Evolutionary conservation across 73 alveolate genomes (phyloP), one percentile per base, ranked within the genome.

Genomic region (Blepharisma stoltei): DNA sequence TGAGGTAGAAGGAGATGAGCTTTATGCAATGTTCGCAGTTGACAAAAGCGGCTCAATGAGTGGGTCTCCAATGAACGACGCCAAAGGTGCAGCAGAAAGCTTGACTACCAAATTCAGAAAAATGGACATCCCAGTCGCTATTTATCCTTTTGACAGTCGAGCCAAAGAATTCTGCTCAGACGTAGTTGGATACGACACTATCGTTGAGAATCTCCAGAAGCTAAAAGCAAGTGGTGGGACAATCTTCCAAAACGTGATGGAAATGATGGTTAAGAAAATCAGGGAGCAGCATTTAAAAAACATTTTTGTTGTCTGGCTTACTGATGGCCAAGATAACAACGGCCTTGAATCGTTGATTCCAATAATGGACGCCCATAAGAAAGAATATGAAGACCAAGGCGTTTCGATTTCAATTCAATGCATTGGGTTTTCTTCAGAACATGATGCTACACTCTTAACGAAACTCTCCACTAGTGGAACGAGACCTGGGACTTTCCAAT

Each of bases 31-130:
- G 73, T 60, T 60, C 46, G 73, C 73, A 14, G 46, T 60, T 20
- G 73, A 60, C 73, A 60, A 60, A 60, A 60, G 73, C 5, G 73
- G 73, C 73, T 60, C 73, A 8, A 60, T 60, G 73, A 14, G 46
- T 18, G 73, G 73, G 14, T n/a, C 46, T 25, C 73, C 73, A 25
- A 60, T 60, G 73, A 60, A 60, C 23, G 73, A 60, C 23, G 73
- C 73, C 18, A 60, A 60, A 60, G 73, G 73, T 18, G 73, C 73
- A 60, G 73, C 73, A 1, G 73, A 60, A 60, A 60, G 73, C 23
- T 60, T 60, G 46, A 25, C 46, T n/a, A 60, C 73, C 2, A 60
- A 60, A 38, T 60, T 60, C 23, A 60, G 73, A 5, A 60, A 60
- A 14, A 38, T 14, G 14, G 73, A 60, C 23, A 60, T 60, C 45